Evolutionary conservation across 495 filamentous ascomycete genomes (phyloP).

Genomic region (Podospora bellae-mahoneyi): DNA sequence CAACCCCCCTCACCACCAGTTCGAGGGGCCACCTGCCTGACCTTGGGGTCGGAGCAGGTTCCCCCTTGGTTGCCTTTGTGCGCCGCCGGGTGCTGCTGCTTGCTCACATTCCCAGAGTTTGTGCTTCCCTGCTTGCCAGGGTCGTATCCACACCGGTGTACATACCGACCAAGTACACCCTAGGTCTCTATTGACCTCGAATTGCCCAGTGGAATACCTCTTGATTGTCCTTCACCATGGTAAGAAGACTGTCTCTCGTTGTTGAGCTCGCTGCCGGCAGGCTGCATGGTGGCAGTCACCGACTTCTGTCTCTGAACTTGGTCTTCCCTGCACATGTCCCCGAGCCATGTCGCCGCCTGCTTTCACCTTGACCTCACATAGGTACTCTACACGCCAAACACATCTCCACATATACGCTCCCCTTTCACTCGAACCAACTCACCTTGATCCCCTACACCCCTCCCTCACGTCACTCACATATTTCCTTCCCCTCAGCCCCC

Average conservation of each 20-base stretch:
- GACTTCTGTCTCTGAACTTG: slow-evolving; percentile 21
- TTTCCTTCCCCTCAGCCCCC: not conserved
- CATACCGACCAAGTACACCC: slow-evolving; percentile 27
- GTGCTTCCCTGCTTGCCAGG: slow-evolving; percentile 11
- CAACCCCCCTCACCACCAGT: slow-evolving; percentile 25
- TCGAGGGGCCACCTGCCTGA: slow-evolving; percentile 13
- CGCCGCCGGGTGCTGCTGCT: slow-evolving; percentile 18
- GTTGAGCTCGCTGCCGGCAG: slow-evolving; percentile 27
- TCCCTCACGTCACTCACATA: not conserved
- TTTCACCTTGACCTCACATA: not conserved
- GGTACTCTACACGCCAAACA: not conserved
- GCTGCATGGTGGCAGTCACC: slow-evolving; percentile 34
- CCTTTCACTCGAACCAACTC: not conserved
- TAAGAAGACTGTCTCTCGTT: slow-evolving; percentile 35
- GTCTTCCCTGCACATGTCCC: slow-evolving; percentile 11
- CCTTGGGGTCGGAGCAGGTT: slow-evolving; percentile 3
- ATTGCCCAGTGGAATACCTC: slow-evolving; percentile 37
- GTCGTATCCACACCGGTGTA: slow-evolving; percentile 27
- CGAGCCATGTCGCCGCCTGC: not conserved
- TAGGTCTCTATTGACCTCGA: slow-evolving; percentile 25
- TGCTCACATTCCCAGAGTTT: slow-evolving; percentile 19
- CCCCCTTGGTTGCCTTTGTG: slow-evolving; percentile 17
- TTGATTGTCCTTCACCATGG: slow-evolving; percentile 36
- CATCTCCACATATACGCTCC: not conserved
- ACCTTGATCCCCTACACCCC: not conserved